Evolutionary conservation across 2,329 filamentous ascomycete species (phyloP).

Genomic region (Coniochaeta sp.): DNA sequence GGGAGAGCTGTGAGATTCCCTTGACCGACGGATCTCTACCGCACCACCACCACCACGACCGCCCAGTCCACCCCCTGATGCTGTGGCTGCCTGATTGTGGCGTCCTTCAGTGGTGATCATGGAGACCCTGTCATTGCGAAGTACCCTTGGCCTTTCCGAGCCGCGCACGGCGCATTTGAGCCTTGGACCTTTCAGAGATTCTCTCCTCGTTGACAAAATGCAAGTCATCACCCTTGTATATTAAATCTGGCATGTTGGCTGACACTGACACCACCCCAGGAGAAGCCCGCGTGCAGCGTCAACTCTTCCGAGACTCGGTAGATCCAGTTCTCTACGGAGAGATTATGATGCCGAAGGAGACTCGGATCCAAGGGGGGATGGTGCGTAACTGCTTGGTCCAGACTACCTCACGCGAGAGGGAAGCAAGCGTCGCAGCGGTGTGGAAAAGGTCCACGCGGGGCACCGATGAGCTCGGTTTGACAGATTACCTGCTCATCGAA

Average conservation of each 20-base stretch:
- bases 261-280: no score
- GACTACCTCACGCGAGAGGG: neutral
- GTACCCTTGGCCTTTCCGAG: neutral
- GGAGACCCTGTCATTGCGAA: neutral
- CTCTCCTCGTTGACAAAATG: neutral
- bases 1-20: neutral
- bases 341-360: neutral
- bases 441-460: neutral
- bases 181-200: neutral
- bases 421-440: neutral
- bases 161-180: neutral
- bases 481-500: neutral
- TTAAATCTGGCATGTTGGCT: neutral
- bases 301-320: neutral
- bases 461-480: neutral
- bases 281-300: no score
- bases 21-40: neutral
- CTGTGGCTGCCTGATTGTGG: slow-evolving; percentile 1
- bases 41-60: neutral
- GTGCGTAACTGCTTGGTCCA: neutral
- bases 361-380: neutral
- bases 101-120: neutral
- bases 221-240: neutral
- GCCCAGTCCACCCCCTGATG: no score
- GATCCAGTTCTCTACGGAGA: neutral